Base-by-base conservation (phyloP, 1,284 basidiomycete species). In the Apiotrichum mycotoxinovorans region DNA sequence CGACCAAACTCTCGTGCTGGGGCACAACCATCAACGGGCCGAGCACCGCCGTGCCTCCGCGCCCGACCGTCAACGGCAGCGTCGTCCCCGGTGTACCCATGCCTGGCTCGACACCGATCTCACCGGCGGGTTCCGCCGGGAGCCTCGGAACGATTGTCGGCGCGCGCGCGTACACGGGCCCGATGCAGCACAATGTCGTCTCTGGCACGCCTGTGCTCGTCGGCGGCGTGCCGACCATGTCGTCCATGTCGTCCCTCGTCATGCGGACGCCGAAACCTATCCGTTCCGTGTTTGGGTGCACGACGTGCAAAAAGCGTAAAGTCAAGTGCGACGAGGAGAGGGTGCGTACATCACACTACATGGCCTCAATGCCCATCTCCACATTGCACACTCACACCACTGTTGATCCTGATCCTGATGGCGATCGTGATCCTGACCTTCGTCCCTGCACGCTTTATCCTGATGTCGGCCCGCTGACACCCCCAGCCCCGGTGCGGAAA, bases 321-420 rank as follows among this genome's bases (percentile, higher is more conserved):
- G 54, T 59, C 34, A 59, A 59, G 46, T 59, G 57, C 11, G 57
- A 59, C n/a, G 50, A 59, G 41, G 41, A 42, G 34, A 22, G 57
- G 37, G 57, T 58, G 45, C 37, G 55, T 43, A 3, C 12, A 35
- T 34, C 11, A 14, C n/a, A n/a, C n/a, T n/a, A n/a, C n/a, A n/a
- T n/a, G n/a, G n/a, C n/a, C n/a, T n/a, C n/a, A n/a, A n/a, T n/a
- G n/a, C n/a, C n/a, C n/a, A n/a, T n/a, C n/a, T n/a, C n/a, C n/a
- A n/a, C n/a, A n/a, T n/a, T n/a, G n/a, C n/a, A n/a, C n/a, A n/a
- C n/a, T n/a, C n/a, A n/a, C n/a, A n/a, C n/a, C n/a, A n/a, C n/a
- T n/a, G n/a, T n/a, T n/a, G n/a, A n/a, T n/a, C n/a, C n/a, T n/a
- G n/a, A n/a, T n/a, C n/a, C n/a, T n/a, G n/a, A n/a, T n/a, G n/a